Conservation (phyloP, 1,284 basidiomycete genomes). For the Rhodotorula sp. region DNA sequence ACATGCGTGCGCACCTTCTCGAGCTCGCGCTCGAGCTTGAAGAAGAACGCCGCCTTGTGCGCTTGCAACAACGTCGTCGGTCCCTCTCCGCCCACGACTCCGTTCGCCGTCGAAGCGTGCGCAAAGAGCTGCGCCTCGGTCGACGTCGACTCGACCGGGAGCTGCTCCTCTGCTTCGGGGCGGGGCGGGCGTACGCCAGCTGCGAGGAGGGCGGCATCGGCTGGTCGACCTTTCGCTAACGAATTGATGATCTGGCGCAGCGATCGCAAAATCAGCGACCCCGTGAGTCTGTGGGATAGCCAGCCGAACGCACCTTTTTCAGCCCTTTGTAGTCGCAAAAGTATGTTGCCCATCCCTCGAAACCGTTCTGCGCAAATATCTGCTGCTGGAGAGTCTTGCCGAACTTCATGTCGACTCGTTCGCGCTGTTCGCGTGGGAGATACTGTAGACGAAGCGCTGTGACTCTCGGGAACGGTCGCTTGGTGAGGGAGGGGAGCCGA, state of each 20-base stretch:
- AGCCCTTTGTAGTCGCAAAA: conserved; percentile 99
- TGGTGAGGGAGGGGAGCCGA: too few species aligned
- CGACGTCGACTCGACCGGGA: conserved; percentile 33
- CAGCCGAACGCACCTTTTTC: conserved; percentile 63
- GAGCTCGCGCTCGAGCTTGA: conserved; percentile 94
- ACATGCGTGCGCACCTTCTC: conserved; percentile 70
- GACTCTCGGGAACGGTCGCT: neutral
- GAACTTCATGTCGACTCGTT: conserved; percentile 62
- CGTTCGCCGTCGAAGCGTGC: conserved; percentile 30
- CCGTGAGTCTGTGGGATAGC: too few species aligned
- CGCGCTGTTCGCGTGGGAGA: neutral
- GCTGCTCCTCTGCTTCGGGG: conserved; percentile 14
- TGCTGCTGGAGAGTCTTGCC: conserved; percentile 97
- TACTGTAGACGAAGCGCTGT: neutral
- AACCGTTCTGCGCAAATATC: conserved; percentile 57
- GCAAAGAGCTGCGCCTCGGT: conserved; percentile 39
- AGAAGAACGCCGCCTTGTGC: conserved; percentile 98
- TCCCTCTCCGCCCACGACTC: conserved; percentile 27
- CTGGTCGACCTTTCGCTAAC: conserved; percentile 83
- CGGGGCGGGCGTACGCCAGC: conserved; percentile 69
- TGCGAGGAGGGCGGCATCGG: conserved; percentile 83
- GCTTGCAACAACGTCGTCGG: conserved; percentile 64
- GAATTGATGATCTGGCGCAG: conserved; percentile 82
- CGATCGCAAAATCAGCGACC: too few species aligned
- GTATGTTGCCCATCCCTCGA: conserved; percentile 93